Conservation (phyloP, 495 filamentous ascomycete species). For the Hypomontagnella monticulosa region DNA sequence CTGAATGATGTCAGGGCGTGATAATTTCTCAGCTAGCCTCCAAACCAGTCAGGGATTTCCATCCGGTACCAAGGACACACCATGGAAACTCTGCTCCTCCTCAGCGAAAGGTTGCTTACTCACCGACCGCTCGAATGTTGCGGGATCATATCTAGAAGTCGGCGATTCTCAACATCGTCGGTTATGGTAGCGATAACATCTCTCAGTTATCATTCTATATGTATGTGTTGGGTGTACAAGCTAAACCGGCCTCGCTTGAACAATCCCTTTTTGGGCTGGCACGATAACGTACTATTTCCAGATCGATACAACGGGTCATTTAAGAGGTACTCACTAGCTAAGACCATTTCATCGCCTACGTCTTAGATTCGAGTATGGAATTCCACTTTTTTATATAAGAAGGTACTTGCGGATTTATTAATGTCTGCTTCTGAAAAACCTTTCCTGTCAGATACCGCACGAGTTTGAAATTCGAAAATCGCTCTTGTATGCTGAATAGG, state of each 20-base stretch:
- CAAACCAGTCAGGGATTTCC: neutral
- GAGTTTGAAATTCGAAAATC: neutral
- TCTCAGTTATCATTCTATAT: neutral
- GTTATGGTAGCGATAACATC: conserved; percentile 10
- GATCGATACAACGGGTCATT: conserved; percentile 21
- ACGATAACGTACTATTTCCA: conserved; percentile 29
- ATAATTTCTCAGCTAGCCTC: conserved; percentile 35
- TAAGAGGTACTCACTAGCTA: conserved; percentile 24
- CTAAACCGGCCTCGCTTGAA: conserved; percentile 31
- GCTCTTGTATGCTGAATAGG: conserved; percentile 1
- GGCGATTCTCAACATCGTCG: conserved; percentile 16
- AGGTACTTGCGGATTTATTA: conserved; percentile 1
- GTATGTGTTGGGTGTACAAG: conserved; percentile 15
- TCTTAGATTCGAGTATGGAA: conserved; percentile 25
- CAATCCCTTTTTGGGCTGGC: conserved; percentile 31
- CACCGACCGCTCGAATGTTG: conserved; percentile 21
- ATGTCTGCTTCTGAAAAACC: neutral
- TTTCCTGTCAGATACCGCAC: neutral
- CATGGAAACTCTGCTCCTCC: neutral
- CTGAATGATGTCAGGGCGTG: conserved; percentile 39
- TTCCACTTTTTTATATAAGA: neutral
- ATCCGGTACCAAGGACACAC: neutral
- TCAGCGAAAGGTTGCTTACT: conserved; percentile 19
- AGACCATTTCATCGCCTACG: conserved; percentile 29
- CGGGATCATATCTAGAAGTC: conserved; percentile 22